Evolutionary conservation across 257 asterid genomes (phyloP), one percentile per base, ranked within the genome.

Genomic region (Plectranthus barbatus): DNA sequence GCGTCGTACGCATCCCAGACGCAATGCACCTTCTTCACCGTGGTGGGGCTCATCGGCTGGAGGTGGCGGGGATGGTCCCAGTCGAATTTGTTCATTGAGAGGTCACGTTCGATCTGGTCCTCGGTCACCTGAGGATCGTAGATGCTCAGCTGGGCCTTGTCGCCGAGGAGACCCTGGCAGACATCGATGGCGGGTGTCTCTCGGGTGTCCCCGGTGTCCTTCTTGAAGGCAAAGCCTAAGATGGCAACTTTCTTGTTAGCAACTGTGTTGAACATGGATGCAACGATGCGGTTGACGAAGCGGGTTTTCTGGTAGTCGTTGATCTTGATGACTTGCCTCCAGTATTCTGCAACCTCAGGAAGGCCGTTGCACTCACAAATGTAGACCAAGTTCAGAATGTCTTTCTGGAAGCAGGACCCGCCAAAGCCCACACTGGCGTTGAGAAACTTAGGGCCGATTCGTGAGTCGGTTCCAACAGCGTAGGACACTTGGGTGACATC

Each of bases 1-100:
- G 92, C 92, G 60, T 68, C 79, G 17, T 84, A 82, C 9, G 86
- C 86, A 36, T 82, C 88, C 92, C 92, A 84, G 5, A 78, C 88
- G 5, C 76, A 53, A 1, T 68, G 73, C 17, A 84, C 88, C 56
- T 84, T 79, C 72, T 82, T 84, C 64, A 42, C 72, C 0, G 88
- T 76, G 49, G 86, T 66, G 19, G 92, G 92, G 78, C 92, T 84
- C 86, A 81, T 82, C 1, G 92, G 92, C 83, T 84, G 92, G 57
- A 84, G 86, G 58, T 84, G 92, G 48, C 79, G 83, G 58, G 88
- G 91, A 41, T 82, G 92, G 48, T 84, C 92, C 92, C 92, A 84
- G 23, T 84, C 92, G 5, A 84, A 84, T 62, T 81, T 84, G 23
- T 84, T 84, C 92, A 84, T 79, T 0, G 88, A 68, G 9, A 84